Percentiles rank a stretch among this genome's conserved stretches.
Conservation (phyloP, 2,329 filamentous ascomycete genomes). For the Hypocrella siamensis region DNA sequence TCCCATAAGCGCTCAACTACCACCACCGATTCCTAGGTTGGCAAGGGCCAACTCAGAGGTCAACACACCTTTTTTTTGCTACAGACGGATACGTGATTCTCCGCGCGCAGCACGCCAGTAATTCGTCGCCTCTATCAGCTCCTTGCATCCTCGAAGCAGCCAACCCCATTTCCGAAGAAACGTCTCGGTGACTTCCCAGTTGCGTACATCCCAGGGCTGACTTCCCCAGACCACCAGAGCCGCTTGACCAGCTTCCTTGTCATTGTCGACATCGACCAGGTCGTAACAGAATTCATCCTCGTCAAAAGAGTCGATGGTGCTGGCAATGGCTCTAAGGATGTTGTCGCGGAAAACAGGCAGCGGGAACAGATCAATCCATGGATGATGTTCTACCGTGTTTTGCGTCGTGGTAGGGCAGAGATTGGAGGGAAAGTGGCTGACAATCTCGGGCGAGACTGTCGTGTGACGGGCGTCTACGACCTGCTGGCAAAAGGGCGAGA, state of each 20-base stretch:
- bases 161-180: slow-evolving; percentile 22
- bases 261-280: slow-evolving; percentile 1
- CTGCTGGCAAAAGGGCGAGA: slow-evolving; percentile 7
- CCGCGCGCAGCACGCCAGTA: too few relatives aligned
- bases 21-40: too few relatives aligned
- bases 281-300: slow-evolving; percentile 2
- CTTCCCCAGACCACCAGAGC: slow-evolving; percentile 17
- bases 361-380: slow-evolving; percentile 18
- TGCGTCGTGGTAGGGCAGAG: slow-evolving; percentile 15
- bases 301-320: not conserved
- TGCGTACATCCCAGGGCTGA: slow-evolving; percentile 19
- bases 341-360: slow-evolving; percentile 14
- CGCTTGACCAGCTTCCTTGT: not conserved
- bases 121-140: slow-evolving; percentile 22
- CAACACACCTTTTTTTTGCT: too few relatives aligned
- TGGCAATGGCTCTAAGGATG: slow-evolving; percentile 6
- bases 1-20: too few relatives aligned
- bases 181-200: slow-evolving; percentile 25
- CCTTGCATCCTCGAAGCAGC: slow-evolving; percentile 20
- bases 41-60: too few relatives aligned
- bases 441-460: not conserved
- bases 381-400: slow-evolving; percentile 12
- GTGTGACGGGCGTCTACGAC: not conserved
- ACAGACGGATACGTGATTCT: too few relatives aligned
- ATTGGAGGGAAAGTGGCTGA: slow-evolving; percentile 3